A percentile compares a stretch with the other conserved stretches of the same genome.
These are phyloP conservation scores for Apiotrichum siamense DNA, from an alignment of 1,284 basidiomycete species.

Conservation along the genomic window DNA sequence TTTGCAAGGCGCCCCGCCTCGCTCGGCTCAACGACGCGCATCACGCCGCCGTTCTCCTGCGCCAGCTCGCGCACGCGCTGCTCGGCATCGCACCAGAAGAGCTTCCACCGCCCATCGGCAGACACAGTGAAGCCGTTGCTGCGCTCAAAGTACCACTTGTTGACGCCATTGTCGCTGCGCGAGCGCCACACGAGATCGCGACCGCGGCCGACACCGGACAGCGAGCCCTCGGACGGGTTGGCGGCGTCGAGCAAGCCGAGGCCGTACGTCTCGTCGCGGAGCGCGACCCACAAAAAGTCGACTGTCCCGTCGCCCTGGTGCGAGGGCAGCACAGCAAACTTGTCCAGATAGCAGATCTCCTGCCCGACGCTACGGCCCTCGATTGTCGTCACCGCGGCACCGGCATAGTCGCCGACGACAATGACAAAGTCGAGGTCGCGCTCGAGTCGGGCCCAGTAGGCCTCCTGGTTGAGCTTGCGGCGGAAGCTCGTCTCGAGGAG, in stretches of 20 bases:
- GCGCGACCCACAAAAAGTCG: conserved; percentile 97
- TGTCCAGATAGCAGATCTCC: conserved; percentile 88
- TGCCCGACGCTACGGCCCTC: conserved; percentile 51
- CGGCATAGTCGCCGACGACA: conserved; percentile 91
- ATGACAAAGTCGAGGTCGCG: conserved; percentile 83
- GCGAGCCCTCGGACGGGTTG: conserved; percentile 85
- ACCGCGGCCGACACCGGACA: conserved; percentile 81
- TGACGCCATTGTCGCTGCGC: conserved; percentile 87
- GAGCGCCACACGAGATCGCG: conserved; percentile 93
- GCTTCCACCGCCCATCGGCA: conserved; percentile 63
- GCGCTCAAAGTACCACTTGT: conserved; percentile 99
- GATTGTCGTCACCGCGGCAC: conserved; percentile 88
- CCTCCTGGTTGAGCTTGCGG: conserved; percentile 62
- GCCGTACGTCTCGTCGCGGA: conserved; percentile 97
- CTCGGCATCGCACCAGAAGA: conserved; percentile 99
- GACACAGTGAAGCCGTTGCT: conserved; percentile 72
- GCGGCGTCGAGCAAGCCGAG: conserved; percentile 87
- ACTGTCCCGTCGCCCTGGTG: conserved; percentile 98
- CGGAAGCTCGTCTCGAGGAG: conserved; percentile 85
- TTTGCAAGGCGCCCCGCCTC: conserved; percentile 67
- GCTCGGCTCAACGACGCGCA: conserved; percentile 71
- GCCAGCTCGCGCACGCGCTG: conserved; percentile 38
- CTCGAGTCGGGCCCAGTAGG: conserved; percentile 75
- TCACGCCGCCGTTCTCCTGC: conserved; percentile 45
- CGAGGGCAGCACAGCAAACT: conserved; percentile 91